Percentiles rank a stretch among this genome's conserved stretches.
Conservation (phyloP, 805 yeast species). For the Candida khao-thaluensis region DNA sequence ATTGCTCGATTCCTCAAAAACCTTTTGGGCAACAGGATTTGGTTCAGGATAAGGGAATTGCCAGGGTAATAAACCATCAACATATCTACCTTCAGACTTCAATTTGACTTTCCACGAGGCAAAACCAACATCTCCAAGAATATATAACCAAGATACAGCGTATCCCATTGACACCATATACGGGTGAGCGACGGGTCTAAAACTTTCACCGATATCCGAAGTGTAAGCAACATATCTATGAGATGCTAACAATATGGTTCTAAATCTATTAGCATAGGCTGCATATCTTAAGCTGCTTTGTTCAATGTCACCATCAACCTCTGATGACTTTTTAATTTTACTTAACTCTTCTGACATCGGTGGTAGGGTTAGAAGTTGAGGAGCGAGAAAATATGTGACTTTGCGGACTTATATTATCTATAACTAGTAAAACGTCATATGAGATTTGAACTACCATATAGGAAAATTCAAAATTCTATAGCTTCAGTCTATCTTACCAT, state of each 20-base stretch:
- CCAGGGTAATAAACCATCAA: slow-evolving; percentile 70
- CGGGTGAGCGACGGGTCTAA: slow-evolving; percentile 79
- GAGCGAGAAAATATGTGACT: slow-evolving; percentile 3
- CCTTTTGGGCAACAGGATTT: slow-evolving; percentile 37
- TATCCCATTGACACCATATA: slow-evolving; percentile 62
- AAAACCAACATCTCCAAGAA: slow-evolving; percentile 70
- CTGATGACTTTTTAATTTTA: slow-evolving; percentile 13
- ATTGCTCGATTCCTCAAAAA: slow-evolving; percentile 21
- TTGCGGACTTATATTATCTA: too few species aligned
- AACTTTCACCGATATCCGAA: slow-evolving; percentile 83
- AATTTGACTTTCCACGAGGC: slow-evolving; percentile 71
- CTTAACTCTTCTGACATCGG: slow-evolving; percentile 4
- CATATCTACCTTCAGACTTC: slow-evolving; percentile 63
- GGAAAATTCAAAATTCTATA: too few species aligned
- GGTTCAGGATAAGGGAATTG: slow-evolving; percentile 45
- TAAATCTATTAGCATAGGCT: slow-evolving; percentile 73
- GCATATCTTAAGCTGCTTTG: slow-evolving; percentile 60
- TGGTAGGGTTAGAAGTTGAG: neutral
- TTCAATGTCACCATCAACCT: slow-evolving; percentile 14
- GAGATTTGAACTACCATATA: too few species aligned
- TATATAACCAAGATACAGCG: slow-evolving; percentile 73
- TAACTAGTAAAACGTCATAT: too few species aligned
- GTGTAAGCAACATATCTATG: slow-evolving; percentile 85
- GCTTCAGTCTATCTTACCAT: too few species aligned
- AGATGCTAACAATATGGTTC: slow-evolving; percentile 69